A percentile compares a stretch with the other conserved stretches of the same genome.
Evolutionary conservation across 2,329 filamentous ascomycete species (phyloP).

Genomic region (Fonsecaea monophora): DNA sequence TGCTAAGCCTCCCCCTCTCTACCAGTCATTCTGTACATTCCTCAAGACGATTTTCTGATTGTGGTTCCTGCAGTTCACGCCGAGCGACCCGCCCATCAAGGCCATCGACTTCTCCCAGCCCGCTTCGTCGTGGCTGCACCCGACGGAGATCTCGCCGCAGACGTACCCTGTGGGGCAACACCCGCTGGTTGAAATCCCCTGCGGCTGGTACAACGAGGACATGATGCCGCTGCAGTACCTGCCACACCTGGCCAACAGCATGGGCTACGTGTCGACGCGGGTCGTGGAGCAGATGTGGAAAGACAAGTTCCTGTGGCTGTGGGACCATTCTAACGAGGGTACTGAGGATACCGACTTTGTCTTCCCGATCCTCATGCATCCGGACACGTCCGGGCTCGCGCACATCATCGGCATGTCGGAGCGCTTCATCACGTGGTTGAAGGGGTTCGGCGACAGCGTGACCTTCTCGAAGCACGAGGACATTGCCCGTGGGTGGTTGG

Average conservation of each 20-base stretch:
- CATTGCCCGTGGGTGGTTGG: conserved; percentile 51
- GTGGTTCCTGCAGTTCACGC: conserved; percentile 44
- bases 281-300: conserved; percentile 61
- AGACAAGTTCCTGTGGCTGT: conserved; percentile 55
- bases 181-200: conserved; percentile 56
- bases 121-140: conserved; percentile 53
- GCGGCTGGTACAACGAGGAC: conserved; percentile 61
- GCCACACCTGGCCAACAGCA: conserved; percentile 54
- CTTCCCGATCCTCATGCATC: conserved; percentile 63
- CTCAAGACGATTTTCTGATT: neutral
- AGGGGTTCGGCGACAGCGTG: conserved; percentile 53
- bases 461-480: conserved; percentile 55
- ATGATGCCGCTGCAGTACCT: conserved; percentile 58
- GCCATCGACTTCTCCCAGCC: conserved; percentile 50
- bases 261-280: conserved; percentile 57
- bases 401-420: conserved; percentile 66
- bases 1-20: neutral
- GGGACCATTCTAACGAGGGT: conserved; percentile 42
- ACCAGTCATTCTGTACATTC: neutral
- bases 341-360: conserved; percentile 45
- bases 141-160: conserved; percentile 43
- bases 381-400: conserved; percentile 66
- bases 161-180: conserved; percentile 38
- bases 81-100: conserved; percentile 46
- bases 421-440: conserved; percentile 59